Conservation (phyloP, 805 yeast species). For the Kodamaea neixiangensis region DNA sequence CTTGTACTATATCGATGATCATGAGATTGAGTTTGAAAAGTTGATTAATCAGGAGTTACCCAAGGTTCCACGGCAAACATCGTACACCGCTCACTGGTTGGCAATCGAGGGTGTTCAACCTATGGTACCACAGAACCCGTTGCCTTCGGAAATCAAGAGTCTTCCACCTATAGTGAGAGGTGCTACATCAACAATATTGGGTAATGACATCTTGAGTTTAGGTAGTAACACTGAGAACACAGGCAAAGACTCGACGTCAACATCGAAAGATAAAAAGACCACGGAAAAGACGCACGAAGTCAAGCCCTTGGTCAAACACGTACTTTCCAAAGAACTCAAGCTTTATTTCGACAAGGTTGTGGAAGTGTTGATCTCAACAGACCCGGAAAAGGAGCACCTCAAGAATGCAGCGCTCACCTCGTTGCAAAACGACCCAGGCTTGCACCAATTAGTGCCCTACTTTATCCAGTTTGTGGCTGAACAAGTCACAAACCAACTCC, state of each 20-base stretch:
- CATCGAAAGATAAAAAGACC: conserved; percentile 23
- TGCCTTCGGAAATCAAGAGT: conserved; percentile 71
- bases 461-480: conserved; percentile 96
- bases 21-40: conserved; percentile 90
- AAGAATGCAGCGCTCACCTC: conserved; percentile 83
- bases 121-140: conserved; percentile 94
- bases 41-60: conserved; percentile 93
- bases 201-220: conserved; percentile 39
- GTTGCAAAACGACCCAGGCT: conserved; percentile 87
- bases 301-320: conserved; percentile 92
- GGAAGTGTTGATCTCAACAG: conserved; percentile 66
- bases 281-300: conserved; percentile 56
- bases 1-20: conserved; percentile 87
- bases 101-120: conserved; percentile 99
- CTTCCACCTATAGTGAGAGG: conserved; percentile 82
- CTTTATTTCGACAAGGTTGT: conserved; percentile 90
- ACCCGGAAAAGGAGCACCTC: conserved; percentile 56
- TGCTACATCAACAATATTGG: conserved; percentile 57
- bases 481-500: conserved; percentile 84
- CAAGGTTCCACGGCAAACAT: conserved; percentile 87
- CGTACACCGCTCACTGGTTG: conserved; percentile 95
- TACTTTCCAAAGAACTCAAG: conserved; percentile 90
- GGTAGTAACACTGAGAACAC: conserved; percentile 28
- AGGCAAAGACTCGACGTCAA: conserved; percentile 48
- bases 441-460: conserved; percentile 95